Percentiles rank a stretch among this genome's conserved stretches.
Evolutionary conservation across 495 filamentous ascomycete genomes (phyloP).

Genomic region (Staphylotrichum tortipilum): DNA sequence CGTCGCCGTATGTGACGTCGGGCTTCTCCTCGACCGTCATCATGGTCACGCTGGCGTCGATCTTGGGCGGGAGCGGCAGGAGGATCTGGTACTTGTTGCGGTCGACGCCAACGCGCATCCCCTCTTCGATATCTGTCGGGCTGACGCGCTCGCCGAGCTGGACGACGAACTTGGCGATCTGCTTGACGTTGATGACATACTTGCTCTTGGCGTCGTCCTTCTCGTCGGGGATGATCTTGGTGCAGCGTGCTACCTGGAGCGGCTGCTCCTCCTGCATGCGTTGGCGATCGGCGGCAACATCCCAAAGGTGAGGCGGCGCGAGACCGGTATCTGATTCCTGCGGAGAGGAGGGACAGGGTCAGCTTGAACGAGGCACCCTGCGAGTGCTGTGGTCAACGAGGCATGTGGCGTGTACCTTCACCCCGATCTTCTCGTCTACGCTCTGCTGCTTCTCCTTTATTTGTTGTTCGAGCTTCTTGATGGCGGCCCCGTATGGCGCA

Average conservation of each 20-base stretch:
- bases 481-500: slow-evolving; percentile 80
- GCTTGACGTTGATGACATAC: slow-evolving; percentile 99
- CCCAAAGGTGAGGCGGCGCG: slow-evolving; percentile 96
- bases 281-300: slow-evolving; percentile 93
- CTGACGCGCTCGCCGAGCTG: slow-evolving; percentile 94
- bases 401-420: too few species aligned
- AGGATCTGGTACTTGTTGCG: slow-evolving; percentile 98
- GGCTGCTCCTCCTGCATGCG: slow-evolving; percentile 98
- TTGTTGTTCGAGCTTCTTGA: slow-evolving; percentile 95
- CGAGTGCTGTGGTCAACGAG: too few species aligned
- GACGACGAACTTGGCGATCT: slow-evolving; percentile 98
- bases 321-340: slow-evolving; percentile 98
- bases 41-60: slow-evolving; percentile 98
- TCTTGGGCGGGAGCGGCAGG: slow-evolving; percentile 94
- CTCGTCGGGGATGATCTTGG: slow-evolving; percentile 96
- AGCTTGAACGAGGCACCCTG: too few species aligned
- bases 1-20: slow-evolving; percentile 97
- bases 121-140: slow-evolving; percentile 98
- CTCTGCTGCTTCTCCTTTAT: slow-evolving; percentile 96
- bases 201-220: slow-evolving; percentile 97
- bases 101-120: slow-evolving; percentile 97
- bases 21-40: slow-evolving; percentile 99
- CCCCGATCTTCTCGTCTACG: slow-evolving; percentile 94
- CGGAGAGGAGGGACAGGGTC: neutral
- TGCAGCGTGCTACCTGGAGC: slow-evolving; percentile 93